phyloP scores from a whole-genome alignment of 495 filamentous ascomycete species.

The Baudoinia panamericana region DNA sequence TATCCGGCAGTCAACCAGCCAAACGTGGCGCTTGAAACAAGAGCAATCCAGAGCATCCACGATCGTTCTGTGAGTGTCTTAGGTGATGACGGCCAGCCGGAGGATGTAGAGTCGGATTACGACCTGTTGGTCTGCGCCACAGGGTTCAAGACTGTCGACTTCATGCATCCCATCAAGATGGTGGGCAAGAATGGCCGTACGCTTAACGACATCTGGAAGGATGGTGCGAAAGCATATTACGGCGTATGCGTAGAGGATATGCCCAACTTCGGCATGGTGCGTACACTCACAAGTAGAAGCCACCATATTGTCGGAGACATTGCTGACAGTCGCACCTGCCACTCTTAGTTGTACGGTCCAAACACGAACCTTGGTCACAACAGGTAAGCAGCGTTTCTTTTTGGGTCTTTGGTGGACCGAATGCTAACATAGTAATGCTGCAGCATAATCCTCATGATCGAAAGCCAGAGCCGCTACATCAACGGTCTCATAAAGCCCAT shows the following conservation, averaged over 20 bases:
- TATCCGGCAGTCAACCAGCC: conserved; percentile 34
- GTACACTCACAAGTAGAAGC: too few species aligned
- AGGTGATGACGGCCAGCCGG: conserved; percentile 17
- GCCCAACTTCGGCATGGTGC: conserved; percentile 47
- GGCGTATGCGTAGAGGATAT: conserved; percentile 38
- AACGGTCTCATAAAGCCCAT: conserved; percentile 35
- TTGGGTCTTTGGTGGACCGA: too few species aligned
- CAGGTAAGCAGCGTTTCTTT: too few species aligned
- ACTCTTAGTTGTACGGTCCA: conserved; percentile 27
- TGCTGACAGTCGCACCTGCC: too few species aligned
- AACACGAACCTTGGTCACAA: conserved; percentile 42
- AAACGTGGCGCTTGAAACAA: conserved; percentile 40
- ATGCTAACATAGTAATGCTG: too few species aligned
- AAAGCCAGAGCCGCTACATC: conserved; percentile 42
- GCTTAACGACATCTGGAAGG: conserved; percentile 38
- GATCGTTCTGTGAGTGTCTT: conserved; percentile 34
- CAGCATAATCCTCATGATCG: conserved; percentile 49
- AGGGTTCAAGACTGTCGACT: conserved; percentile 43
- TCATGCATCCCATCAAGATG: conserved; percentile 42
- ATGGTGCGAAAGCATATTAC: conserved; percentile 35
- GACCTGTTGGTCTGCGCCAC: conserved; percentile 44
- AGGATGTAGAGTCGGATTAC: conserved; percentile 29
- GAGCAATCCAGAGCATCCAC: conserved; percentile 33
- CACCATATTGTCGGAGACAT: too few species aligned
- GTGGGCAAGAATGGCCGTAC: conserved; percentile 33